Evolutionary conservation across 2,329 filamentous ascomycete species (phyloP), one percentile per base, ranked within the genome.

Genomic region (Colletotrichum kahawae): DNA sequence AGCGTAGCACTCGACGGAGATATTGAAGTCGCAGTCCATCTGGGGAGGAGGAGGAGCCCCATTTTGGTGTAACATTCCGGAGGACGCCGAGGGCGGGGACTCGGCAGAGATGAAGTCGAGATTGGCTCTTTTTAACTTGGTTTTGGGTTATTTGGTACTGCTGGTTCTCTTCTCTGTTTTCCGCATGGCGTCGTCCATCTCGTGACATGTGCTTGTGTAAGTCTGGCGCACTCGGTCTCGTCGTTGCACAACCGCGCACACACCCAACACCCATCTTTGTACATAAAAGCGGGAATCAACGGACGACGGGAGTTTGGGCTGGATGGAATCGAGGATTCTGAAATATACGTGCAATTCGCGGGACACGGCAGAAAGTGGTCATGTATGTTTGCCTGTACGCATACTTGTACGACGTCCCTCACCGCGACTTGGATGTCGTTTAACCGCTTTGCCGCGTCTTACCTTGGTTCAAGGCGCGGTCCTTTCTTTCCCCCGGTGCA

Each of bases 51-150:
- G 33, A 24, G 12, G 18, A 4, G 16, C 36, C 65, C 65, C 51
- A 6, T 24, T 57, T 56, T 67, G 60, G 60, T 71, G 71, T 60
- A 66, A 71, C 67, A 33, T 71, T 12, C 38, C 67, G 60, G 59
- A 48, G 29, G 67, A 70, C 66, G 34, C 48, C 71, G 34, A 60
- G 60, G 36, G 60, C 57, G 13, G 62, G 54, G 63, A 51, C 48
- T 48, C 33, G 31, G 65, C 43, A 48, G 57, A 57, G 57, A 64
- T 69, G 65, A 73, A 33, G 70, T 73, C 48, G 43, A 73, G 43
- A 73, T 73, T 69, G 70, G 43, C 71, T 66, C 60, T 67, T 51
- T 21, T 43, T n/a, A n/a, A n/a, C 59, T 62, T 48, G 43, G n/a
- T 48, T 13, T 48, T 21, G 13, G n/a, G 43, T 57, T 57, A 9